These are phyloP conservation scores for Dryadomyces quercivorus DNA, from an alignment of 2,329 filamentous ascomycete genomes.

Conservation along the genomic window DNA sequence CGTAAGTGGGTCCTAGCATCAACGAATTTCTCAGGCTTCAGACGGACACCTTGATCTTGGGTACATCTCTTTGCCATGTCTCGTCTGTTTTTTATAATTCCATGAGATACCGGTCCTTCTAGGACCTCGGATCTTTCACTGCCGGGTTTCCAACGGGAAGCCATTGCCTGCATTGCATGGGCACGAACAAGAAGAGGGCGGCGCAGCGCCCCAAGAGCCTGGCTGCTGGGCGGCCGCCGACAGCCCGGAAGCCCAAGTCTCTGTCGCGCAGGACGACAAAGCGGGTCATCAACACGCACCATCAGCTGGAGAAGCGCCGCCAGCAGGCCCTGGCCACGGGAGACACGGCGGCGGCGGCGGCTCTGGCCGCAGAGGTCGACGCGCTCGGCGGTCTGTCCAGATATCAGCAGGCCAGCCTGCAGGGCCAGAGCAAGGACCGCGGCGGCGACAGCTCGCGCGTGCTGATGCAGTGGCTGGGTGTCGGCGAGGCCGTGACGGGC, in stretches of 20 bases:
- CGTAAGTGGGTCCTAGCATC: not conserved
- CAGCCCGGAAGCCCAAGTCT: conserved; percentile 36
- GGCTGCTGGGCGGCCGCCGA: conserved; percentile 43
- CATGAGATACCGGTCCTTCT: too few relatives aligned
- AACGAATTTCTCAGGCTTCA: not conserved
- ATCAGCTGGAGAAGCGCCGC: conserved; percentile 51
- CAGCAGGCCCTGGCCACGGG: conserved; percentile 42
- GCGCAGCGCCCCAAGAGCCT: conserved; percentile 26
- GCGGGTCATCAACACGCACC: conserved; percentile 51
- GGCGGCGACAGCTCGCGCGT: conserved; percentile 56
- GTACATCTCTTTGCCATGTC: not conserved
- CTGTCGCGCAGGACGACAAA: conserved; percentile 55
- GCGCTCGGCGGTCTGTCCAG: conserved; percentile 47
- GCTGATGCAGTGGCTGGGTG: conserved; percentile 49
- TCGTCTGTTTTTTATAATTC: too few relatives aligned
- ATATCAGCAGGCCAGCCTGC: conserved; percentile 58
- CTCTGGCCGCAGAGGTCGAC: conserved; percentile 40
- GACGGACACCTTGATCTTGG: not conserved
- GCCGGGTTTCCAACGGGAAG: too few relatives aligned
- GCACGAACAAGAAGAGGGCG: not conserved
- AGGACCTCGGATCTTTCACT: too few relatives aligned
- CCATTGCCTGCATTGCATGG: not conserved
- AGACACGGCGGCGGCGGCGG: conserved; percentile 32
- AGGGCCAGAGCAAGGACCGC: conserved; percentile 52
- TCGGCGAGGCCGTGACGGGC: conserved; percentile 16